Conservation (phyloP, 2,329 filamentous ascomycete genomes). For the Pestalotiopsis sp. region DNA sequence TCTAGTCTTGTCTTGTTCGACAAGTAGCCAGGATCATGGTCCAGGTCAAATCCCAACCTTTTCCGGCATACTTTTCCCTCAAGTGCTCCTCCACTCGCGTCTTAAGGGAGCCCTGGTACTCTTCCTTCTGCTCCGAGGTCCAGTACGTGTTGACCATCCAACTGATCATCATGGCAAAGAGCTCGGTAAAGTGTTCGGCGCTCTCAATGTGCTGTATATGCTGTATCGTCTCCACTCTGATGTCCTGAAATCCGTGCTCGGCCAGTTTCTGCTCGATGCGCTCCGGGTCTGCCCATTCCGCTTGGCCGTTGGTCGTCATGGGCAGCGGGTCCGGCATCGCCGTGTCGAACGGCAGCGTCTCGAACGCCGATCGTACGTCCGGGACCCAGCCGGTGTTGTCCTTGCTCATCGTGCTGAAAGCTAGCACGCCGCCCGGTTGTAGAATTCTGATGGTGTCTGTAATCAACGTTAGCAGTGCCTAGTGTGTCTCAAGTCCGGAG, state of each 20-base stretch:
- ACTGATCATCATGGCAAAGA: constrained; percentile 38
- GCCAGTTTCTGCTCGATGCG: constrained; percentile 38
- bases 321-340: constrained; percentile 33
- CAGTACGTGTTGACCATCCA: constrained; percentile 38
- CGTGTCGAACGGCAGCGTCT: constrained; percentile 39
- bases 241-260: constrained; percentile 37
- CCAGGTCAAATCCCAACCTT: constrained; percentile 37
- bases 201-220: constrained; percentile 30
- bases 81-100: constrained; percentile 31
- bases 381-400: constrained; percentile 34
- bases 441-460: constrained; percentile 40
- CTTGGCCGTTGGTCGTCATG: constrained; percentile 40
- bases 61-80: constrained; percentile 37
- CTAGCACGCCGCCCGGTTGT: constrained; percentile 38
- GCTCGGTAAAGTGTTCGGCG: constrained; percentile 35
- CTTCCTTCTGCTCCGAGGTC: constrained; percentile 39
- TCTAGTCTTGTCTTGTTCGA: constrained; percentile 10
- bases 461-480: not conserved
- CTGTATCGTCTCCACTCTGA: constrained; percentile 32
- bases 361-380: constrained; percentile 39
- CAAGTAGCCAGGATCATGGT: constrained; percentile 28
- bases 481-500: not conserved
- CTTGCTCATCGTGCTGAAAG: constrained; percentile 36
- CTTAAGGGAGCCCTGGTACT: constrained; percentile 35
- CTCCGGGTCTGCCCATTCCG: constrained; percentile 38